Evolutionary conservation across 2,329 filamentous ascomycete species (phyloP), one percentile per base, ranked within the genome.

Genomic region (Macrophomina phaseolina): DNA sequence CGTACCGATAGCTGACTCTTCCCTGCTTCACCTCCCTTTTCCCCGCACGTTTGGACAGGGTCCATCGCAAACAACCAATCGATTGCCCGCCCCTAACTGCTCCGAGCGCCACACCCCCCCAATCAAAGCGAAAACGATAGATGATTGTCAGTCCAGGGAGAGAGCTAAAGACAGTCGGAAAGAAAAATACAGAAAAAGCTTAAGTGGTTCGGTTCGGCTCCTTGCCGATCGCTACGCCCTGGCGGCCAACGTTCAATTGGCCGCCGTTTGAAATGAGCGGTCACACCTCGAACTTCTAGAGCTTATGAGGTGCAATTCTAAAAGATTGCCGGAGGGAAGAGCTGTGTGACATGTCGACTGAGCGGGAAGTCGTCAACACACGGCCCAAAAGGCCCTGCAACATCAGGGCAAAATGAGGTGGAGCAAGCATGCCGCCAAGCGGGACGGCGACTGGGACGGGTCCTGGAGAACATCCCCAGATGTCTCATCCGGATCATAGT

Each of bases 121-220:
- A 23, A 23, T 34, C n/a, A 8, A 46, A 30, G 14, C 30, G 36
- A 30, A 52, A 34, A 52, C 23, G 28, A 16, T 16, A 11, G 16
- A 52, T 34, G 14, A 30, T 30, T 51, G 5, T 30, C 48, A 18
- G 32, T 18, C 30, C 28, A 14, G 49, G 30, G 12, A n/a, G 23
- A 23, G 23, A 23, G 23, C 4, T 3, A 7, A 16, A 18, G 46
- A 56, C 18, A 16, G 46, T 2, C 34, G 53, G 11, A 48, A 4
- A 18, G 28, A 16, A 61, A 61, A 48, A 16, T 46, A 32, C 5
- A 32, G 9, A 23, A 48, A 16, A 62, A 62, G 58, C 58, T 62
- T 62, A 62, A 55, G 36, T 49, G 28, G 46, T 49, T 23, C 58
- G n/a, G 23, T 40, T 51, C 58, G 58, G 58, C 32, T 62, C 40